Evolutionary conservation across 345 rosid genomes (phyloP).

Genomic region (Populus tremula): DNA sequence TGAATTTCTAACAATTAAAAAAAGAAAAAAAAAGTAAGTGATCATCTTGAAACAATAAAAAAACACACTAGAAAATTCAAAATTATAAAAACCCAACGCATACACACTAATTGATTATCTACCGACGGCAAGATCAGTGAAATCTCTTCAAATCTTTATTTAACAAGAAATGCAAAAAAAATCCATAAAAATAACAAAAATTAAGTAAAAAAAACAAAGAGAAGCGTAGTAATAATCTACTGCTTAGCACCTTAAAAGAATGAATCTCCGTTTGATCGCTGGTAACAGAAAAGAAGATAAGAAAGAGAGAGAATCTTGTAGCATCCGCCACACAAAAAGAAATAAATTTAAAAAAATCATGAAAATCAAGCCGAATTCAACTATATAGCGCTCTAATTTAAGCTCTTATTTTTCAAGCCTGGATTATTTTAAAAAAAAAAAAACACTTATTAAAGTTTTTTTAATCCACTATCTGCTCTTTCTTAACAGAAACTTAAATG

Average conservation of each 20-base stretch:
- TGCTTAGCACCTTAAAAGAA: background rate
- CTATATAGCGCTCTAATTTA: no score
- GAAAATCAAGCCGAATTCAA: background rate
- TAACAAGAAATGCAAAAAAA: background rate
- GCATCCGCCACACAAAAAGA: background rate
- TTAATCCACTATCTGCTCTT: background rate
- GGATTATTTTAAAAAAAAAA: background rate
- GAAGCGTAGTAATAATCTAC: background rate
- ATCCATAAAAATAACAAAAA: no score
- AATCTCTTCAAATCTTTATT: no score
- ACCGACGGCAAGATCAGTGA: no score
- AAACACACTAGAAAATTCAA: no score
- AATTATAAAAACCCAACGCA: no score
- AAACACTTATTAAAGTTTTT: background rate
- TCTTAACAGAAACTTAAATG: conserved; percentile 9
- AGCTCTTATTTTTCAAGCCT: background rate
- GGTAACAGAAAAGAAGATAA: background rate
- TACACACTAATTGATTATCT: no score
- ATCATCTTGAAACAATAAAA: no score
- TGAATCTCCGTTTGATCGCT: conserved; percentile 2
- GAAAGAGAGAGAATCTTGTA: background rate
- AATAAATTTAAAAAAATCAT: background rate
- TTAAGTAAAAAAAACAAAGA: background rate
- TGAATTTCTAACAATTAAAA: no score
- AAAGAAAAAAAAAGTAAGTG: no score